These are phyloP conservation scores for Yarrowia porcina DNA, from an alignment of 805 yeast genomes.

Conservation along the genomic window DNA sequence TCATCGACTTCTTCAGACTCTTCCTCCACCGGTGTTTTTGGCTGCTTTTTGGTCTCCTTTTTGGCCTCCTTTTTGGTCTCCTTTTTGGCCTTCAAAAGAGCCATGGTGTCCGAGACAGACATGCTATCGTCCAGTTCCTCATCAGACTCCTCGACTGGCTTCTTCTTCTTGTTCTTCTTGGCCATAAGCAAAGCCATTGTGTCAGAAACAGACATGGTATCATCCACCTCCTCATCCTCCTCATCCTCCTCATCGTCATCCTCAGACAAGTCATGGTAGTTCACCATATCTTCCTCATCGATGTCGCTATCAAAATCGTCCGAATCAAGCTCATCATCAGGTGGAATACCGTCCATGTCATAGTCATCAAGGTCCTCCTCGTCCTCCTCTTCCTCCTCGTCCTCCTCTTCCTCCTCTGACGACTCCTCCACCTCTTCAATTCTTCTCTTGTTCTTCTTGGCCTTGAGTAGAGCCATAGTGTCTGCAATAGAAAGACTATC, in stretches of 20 bases:
- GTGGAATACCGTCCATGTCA: not conserved
- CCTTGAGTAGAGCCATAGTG: constrained; percentile 1
- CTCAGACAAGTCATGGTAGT: constrained; percentile 38
- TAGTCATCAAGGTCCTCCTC: not conserved
- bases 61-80: constrained; percentile 33
- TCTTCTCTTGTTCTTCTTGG: not conserved
- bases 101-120: constrained; percentile 34
- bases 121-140: not conserved
- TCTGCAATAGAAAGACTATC: not conserved
- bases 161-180: not conserved
- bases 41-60: constrained; percentile 34
- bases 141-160: not conserved
- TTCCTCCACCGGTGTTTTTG: constrained; percentile 41
- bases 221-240: not conserved
- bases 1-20: constrained; percentile 31
- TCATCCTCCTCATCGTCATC: constrained; percentile 28
- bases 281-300: constrained; percentile 28
- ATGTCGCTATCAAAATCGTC: constrained; percentile 4
- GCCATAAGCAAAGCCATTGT: constrained; percentile 1
- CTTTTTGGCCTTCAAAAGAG: constrained; percentile 28
- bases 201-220: not conserved
- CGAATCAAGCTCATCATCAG: not conserved
- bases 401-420: not conserved
- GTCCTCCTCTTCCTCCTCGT: not conserved
- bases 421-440: not conserved